A percentile compares a stretch with the other conserved stretches of the same genome.
Conservation (phyloP, 148 eudicot species). For the Rheum nobile region DNA sequence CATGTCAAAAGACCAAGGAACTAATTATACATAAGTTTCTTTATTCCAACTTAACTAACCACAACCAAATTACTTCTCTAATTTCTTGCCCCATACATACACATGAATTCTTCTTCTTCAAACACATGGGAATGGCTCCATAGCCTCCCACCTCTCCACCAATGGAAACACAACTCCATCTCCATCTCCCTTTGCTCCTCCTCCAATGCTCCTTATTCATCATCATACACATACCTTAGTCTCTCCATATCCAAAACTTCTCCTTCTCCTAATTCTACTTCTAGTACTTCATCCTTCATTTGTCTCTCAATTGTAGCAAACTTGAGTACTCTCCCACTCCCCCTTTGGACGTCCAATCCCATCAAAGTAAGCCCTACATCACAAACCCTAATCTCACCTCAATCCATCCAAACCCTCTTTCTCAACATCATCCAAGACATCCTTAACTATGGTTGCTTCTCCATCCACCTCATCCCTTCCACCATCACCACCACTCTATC, state of each 20-base stretch:
- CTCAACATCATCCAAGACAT: slow-evolving; percentile 48
- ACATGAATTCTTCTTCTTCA: not conserved
- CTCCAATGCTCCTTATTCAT: slow-evolving; percentile 30
- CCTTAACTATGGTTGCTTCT: slow-evolving; percentile 34
- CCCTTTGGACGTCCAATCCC: slow-evolving; percentile 78
- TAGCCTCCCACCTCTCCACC: slow-evolving; percentile 44
- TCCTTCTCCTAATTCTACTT: not conserved
- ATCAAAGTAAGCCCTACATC: slow-evolving; percentile 8
- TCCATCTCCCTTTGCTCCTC: slow-evolving; percentile 44
- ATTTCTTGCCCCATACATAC: slow-evolving; percentile 25
- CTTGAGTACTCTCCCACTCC: slow-evolving; percentile 27
- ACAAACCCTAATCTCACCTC: not conserved
- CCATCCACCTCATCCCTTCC: not conserved
- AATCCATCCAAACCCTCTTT: slow-evolving; percentile 30
- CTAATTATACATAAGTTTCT: not conserved
- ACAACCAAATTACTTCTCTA: not conserved
- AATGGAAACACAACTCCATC: slow-evolving; percentile 43
- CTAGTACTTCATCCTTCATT: slow-evolving; percentile 14
- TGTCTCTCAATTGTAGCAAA: slow-evolving; percentile 44
- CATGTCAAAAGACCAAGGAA: not conserved
- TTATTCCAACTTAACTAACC: not conserved
- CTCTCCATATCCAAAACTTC: slow-evolving; percentile 32
- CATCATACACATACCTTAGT: slow-evolving; percentile 31
- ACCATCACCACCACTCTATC: not conserved
- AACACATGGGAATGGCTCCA: slow-evolving; percentile 71